Evolutionary conservation across 208 protist species (phyloP), one percentile per base, ranked within the genome.

Genomic region (Leishmania major): DNA sequence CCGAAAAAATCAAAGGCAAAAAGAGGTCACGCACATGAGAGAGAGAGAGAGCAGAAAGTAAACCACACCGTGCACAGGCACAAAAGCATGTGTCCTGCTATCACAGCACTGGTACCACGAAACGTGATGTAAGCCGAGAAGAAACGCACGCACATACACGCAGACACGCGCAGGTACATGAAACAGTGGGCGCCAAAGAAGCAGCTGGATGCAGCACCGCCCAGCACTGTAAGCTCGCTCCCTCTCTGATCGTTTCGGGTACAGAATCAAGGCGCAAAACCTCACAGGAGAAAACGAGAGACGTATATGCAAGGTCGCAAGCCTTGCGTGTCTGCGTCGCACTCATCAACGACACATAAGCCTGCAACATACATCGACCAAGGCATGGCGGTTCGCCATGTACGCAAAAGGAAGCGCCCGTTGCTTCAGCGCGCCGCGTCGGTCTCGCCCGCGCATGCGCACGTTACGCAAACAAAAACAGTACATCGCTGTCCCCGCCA

Each of bases 401-500:
- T 31, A 64, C 19, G 28, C 59, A 35, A 0, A 55, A 22, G 0
- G 51, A 55, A 17, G 51, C 15, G 17, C 15, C 51, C 51, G 51
- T 55, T 55, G 51, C 17, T 55, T 55, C 51, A 13, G 13, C 15
- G 51, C 17, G 51, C 31, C n/a, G 28, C 15, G 28, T 35, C 60
- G 60, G 11, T 67, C 60, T 67, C 60, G 60, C 64, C 28, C 35
- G 28, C 35, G 43, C 35, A 70, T 25, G 64, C 13, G 28, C 35
- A 55, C 28, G 28, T 37, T 79, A 79, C 10, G 76, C 64, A 73
- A 90, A 88, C 15, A 89, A 28, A 13, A 92, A 73, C 10, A 90
- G 25, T 57, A 90, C 72, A 28, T 89, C 86, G 40, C 88, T 85
- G 64, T 86, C 84, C 1, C 78, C 76, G n/a, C 84, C 80, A 49